A percentile compares a stretch with the other conserved stretches of the same genome.
phyloP scores from a whole-genome alignment of 2,329 filamentous ascomycete species.

The Xylariaceae sp. region DNA sequence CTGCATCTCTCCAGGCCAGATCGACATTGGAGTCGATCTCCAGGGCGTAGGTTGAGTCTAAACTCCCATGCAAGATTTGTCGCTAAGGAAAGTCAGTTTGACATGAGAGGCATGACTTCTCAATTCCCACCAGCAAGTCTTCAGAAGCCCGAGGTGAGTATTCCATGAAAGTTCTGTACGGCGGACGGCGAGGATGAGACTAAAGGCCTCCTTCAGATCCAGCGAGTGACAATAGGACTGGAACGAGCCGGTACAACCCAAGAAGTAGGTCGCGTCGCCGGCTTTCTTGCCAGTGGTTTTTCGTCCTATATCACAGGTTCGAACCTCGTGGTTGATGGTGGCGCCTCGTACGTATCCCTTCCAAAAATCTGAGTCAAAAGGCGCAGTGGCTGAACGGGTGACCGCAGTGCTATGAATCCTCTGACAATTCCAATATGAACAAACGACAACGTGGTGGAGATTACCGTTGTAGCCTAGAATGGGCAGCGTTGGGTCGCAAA shows the following conservation, averaged over 20 bases:
- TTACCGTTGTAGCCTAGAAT: no score
- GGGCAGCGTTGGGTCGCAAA: no score
- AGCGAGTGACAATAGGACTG: slow-evolving; percentile 50
- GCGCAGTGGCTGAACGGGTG: slow-evolving; percentile 10
- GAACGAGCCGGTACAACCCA: slow-evolving; percentile 53
- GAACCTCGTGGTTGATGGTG: slow-evolving; percentile 60
- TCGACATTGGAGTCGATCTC: slow-evolving; percentile 37
- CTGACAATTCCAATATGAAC: slow-evolving; percentile 33
- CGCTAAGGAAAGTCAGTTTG: slow-evolving; percentile 29
- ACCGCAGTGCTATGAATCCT: slow-evolving; percentile 34
- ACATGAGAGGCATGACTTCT: slow-evolving; percentile 43
- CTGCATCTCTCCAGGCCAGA: slow-evolving; percentile 39
- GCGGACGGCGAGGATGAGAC: background rate
- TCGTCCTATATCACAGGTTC: slow-evolving; percentile 58
- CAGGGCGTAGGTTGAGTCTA: slow-evolving; percentile 30
- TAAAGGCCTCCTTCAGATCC: slow-evolving; percentile 23
- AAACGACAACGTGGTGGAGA: no score
- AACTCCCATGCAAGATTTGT: no score
- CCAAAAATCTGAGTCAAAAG: background rate
- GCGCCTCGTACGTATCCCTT: slow-evolving; percentile 35
- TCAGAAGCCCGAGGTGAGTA: slow-evolving; percentile 41
- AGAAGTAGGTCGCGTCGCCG: slow-evolving; percentile 56
- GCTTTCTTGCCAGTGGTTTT: slow-evolving; percentile 60
- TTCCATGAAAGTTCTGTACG: background rate
- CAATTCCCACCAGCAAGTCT: slow-evolving; percentile 53